A percentile compares a stretch with the other conserved stretches of the same genome.
These are phyloP conservation scores for Oemleria cerasiformis DNA, from an alignment of 306 rosid genomes.

Conservation along the genomic window DNA sequence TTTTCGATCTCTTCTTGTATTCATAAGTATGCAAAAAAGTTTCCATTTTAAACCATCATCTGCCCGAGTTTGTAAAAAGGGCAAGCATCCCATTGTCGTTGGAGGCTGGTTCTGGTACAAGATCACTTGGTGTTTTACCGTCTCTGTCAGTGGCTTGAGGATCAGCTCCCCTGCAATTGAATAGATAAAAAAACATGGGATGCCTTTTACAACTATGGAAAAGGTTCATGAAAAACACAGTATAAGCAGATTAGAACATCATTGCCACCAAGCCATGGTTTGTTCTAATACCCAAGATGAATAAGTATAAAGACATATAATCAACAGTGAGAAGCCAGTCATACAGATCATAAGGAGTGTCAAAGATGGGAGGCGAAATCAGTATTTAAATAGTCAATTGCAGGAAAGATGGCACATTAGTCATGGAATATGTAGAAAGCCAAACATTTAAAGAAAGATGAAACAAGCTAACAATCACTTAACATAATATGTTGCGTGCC, in stretches of 20 bases:
- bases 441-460: too few species aligned
- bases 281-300: too few species aligned
- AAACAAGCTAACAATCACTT: too few species aligned
- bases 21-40: too few species aligned
- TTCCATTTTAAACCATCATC: conserved; percentile 27
- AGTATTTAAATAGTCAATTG: too few species aligned
- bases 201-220: neutral
- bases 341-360: neutral
- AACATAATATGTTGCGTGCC: too few species aligned
- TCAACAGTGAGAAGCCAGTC: neutral
- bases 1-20: neutral
- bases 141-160: conserved; percentile 42
- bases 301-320: too few species aligned
- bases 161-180: conserved; percentile 63
- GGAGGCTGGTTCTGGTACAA: conserved; percentile 42
- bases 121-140: conserved; percentile 53
- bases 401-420: too few species aligned
- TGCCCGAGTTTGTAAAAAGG: conserved; percentile 36
- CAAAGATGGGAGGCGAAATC: too few species aligned
- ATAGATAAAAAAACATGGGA: neutral
- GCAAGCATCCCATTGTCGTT: conserved; percentile 34
- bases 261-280: neutral
- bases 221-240: neutral
- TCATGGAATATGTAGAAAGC: too few species aligned
- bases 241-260: neutral